Conservation (phyloP, 2,329 filamentous ascomycete species). For the Zasmidium cellare region DNA sequence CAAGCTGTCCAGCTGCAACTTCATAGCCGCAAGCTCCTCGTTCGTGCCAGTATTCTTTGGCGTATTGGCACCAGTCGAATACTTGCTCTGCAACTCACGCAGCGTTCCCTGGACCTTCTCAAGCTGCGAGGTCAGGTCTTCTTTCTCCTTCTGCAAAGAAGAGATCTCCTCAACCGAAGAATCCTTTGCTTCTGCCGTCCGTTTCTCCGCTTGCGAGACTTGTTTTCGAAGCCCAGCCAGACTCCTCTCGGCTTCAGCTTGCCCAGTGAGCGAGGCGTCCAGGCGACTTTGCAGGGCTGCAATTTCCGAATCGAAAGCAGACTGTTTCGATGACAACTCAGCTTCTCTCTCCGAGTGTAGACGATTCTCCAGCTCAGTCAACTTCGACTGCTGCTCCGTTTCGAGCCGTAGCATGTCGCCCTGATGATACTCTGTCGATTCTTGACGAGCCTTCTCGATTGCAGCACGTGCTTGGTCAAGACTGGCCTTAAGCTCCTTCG, state of each 20-base stretch:
- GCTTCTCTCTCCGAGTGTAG: slow-evolving; percentile 12
- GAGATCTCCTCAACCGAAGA: slow-evolving; percentile 16
- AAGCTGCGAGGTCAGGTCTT: slow-evolving; percentile 21
- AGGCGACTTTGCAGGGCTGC: slow-evolving; percentile 26
- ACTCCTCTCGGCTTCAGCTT: slow-evolving; percentile 25
- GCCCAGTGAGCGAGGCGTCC: slow-evolving; percentile 28
- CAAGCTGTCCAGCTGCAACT: slow-evolving; percentile 20
- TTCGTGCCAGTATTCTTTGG: slow-evolving; percentile 7
- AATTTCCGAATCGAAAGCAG: slow-evolving; percentile 16
- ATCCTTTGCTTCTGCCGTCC: slow-evolving; percentile 17
- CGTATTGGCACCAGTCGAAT: slow-evolving; percentile 8
- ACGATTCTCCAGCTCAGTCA: slow-evolving; percentile 16
- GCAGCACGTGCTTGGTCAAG: slow-evolving; percentile 12
- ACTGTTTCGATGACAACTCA: slow-evolving; percentile 14
- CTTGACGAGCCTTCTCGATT: slow-evolving; percentile 6
- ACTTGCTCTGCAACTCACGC: slow-evolving; percentile 16
- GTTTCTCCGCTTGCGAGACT: slow-evolving; percentile 21
- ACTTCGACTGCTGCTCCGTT: slow-evolving; percentile 12
- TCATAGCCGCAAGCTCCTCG: slow-evolving; percentile 21
- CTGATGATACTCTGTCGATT: slow-evolving; percentile 13
- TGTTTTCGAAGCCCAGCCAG: slow-evolving; percentile 22
- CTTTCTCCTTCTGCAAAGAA: slow-evolving; percentile 18
- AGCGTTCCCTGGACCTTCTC: slow-evolving; percentile 18
- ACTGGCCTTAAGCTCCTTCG: slow-evolving; percentile 19
- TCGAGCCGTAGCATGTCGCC: slow-evolving; percentile 16